Conservation (phyloP, 306 rosid genomes). For the Morella rubra region DNA sequence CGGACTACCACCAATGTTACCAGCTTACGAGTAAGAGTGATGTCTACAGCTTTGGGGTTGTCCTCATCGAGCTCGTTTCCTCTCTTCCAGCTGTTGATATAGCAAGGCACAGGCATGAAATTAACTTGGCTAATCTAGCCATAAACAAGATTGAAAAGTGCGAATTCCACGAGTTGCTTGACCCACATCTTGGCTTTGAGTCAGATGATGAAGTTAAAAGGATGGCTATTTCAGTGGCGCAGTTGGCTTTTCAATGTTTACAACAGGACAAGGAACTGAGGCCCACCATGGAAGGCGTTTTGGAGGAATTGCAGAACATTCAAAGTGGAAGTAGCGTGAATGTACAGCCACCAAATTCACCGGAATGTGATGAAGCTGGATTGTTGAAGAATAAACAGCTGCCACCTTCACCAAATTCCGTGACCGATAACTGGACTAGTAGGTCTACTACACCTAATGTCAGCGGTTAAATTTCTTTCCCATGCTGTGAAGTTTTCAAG, state of each 20-base stretch:
- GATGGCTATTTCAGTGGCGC: conserved; percentile 53
- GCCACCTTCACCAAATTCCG: conserved; percentile 41
- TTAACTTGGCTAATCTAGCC: conserved; percentile 56
- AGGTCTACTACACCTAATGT: conserved; percentile 33
- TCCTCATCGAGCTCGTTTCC: conserved; percentile 64
- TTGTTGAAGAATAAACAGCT: conserved; percentile 25
- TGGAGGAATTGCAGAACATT: conserved; percentile 45
- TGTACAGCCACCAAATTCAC: conserved; percentile 35
- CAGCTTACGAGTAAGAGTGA: conserved; percentile 74
- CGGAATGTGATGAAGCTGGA: conserved; percentile 38
- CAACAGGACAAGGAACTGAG: conserved; percentile 63
- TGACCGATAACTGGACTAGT: conserved; percentile 44
- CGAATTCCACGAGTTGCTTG: conserved; percentile 47
- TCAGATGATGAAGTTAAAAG: conserved; percentile 40
- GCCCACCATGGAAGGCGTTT: conserved; percentile 65
- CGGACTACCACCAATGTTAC: conserved; percentile 63
- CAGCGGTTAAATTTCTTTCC: conserved; percentile 28
- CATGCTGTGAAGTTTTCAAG: neutral
- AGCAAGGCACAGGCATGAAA: conserved; percentile 55
- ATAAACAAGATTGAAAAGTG: conserved; percentile 42
- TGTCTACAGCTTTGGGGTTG: conserved; percentile 76
- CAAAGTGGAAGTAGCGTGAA: conserved; percentile 26
- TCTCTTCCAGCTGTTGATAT: conserved; percentile 67
- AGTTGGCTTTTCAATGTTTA: conserved; percentile 66
- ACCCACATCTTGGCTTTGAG: conserved; percentile 54